Conservation (phyloP, 495 filamentous ascomycete genomes). For the Penicillium nucicola region DNA sequence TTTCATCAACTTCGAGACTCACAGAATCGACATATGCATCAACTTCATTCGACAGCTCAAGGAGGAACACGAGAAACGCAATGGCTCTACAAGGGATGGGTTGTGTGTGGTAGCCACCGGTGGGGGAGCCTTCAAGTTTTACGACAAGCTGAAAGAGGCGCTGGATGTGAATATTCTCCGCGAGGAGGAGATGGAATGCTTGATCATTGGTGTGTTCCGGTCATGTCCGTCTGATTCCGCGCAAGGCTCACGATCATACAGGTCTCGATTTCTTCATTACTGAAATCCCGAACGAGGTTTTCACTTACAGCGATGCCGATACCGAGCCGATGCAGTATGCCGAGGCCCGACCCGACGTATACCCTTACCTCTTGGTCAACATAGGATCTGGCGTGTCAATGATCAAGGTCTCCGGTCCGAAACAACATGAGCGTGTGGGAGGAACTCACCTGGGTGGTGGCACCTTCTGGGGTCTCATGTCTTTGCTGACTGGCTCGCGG, state of each 20-base stretch:
- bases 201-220: conserved; percentile 72
- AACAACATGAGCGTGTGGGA: conserved; percentile 81
- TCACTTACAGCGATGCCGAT: conserved; percentile 89
- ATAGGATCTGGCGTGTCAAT: conserved; percentile 99
- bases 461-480: conserved; percentile 92
- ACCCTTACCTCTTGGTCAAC: conserved; percentile 96
- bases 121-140: conserved; percentile 92
- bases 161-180: conserved; percentile 82
- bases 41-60: conserved; percentile 82
- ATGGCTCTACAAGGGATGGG: conserved; percentile 61
- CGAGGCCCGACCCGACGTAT: conserved; percentile 68
- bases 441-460: conserved; percentile 94
- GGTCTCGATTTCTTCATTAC: conserved; percentile 98
- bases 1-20: conserved; percentile 93
- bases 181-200: conserved; percentile 98
- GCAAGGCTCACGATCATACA: conserved; percentile 23
- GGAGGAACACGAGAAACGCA: conserved; percentile 68
- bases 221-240: neutral
- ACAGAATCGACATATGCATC: conserved; percentile 86
- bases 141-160: conserved; percentile 78
- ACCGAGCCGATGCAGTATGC: conserved; percentile 81
- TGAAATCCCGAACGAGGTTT: conserved; percentile 93
- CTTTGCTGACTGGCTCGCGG: conserved; percentile 81
- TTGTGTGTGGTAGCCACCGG: conserved; percentile 92
- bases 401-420: conserved; percentile 91